These are phyloP conservation scores for Limnanthes douglasii DNA, from an alignment of 345 rosid species.

Conservation along the genomic window DNA sequence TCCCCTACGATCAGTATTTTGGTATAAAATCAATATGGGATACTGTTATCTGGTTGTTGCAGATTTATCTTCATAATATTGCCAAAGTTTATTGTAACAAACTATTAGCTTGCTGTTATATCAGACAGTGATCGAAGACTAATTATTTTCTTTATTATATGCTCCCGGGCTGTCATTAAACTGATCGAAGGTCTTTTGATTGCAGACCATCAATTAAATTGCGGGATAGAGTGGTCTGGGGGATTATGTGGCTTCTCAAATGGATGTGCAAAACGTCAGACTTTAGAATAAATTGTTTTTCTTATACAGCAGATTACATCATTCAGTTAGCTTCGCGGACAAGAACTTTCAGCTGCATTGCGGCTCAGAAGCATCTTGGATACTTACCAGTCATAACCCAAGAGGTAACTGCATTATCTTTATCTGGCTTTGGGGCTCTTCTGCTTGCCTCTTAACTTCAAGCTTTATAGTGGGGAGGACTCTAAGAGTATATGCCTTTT, in stretches of 20 bases:
- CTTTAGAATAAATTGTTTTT: conserved; percentile 17
- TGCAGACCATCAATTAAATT: conserved; percentile 72
- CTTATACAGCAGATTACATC: conserved; percentile 29
- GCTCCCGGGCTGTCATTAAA: no score
- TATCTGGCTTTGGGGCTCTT: neutral
- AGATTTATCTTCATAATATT: conserved; percentile 1
- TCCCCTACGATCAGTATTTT: neutral
- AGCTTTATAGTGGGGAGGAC: no score
- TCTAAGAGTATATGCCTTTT: no score
- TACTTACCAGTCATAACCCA: conserved; percentile 54
- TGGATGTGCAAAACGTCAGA: conserved; percentile 37
- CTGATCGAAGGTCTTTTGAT: no score
- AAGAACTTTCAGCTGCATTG: conserved; percentile 71
- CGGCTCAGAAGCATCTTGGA: conserved; percentile 58
- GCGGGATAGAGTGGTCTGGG: conserved; percentile 34
- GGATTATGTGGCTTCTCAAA: conserved; percentile 26
- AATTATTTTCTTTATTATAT: conserved; percentile 4
- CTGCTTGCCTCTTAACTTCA: no score
- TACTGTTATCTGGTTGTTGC: neutral
- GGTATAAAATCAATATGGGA: neutral
- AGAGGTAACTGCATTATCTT: conserved; percentile 30
- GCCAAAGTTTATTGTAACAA: neutral
- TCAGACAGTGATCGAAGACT: conserved; percentile 1
- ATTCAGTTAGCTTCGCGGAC: conserved; percentile 47
- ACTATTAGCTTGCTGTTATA: neutral